phyloP scores from a whole-genome alignment of 495 filamentous ascomycete species.

The Penicillium manginii region DNA sequence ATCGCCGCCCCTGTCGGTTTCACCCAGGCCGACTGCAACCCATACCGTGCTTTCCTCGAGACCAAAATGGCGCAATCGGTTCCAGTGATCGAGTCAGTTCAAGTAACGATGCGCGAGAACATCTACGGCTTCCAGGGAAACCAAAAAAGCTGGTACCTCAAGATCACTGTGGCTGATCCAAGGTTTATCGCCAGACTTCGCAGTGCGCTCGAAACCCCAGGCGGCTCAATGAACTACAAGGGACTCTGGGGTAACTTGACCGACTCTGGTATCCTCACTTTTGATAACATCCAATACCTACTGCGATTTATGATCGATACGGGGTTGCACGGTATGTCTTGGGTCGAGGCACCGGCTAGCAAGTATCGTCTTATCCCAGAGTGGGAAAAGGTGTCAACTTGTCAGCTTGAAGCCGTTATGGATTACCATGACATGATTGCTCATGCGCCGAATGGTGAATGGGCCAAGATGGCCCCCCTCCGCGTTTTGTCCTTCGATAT shows the following conservation, averaged over 20 bases:
- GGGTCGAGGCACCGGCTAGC: slow-evolving; percentile 82
- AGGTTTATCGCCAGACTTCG: slow-evolving; percentile 77
- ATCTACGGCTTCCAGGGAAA: slow-evolving; percentile 94
- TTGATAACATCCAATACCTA: slow-evolving; percentile 93
- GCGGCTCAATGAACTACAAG: slow-evolving; percentile 75
- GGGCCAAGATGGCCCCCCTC: slow-evolving; percentile 97
- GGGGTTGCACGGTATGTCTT: slow-evolving; percentile 92
- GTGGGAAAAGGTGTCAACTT: slow-evolving; percentile 76
- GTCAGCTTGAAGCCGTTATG: slow-evolving; percentile 89
- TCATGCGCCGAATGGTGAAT: slow-evolving; percentile 89
- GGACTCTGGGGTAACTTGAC: slow-evolving; percentile 75
- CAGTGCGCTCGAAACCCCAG: slow-evolving; percentile 68
- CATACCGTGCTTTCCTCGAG: slow-evolving; percentile 79
- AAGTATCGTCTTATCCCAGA: slow-evolving; percentile 69
- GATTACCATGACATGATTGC: slow-evolving; percentile 83
- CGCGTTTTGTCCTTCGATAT: slow-evolving; percentile 97
- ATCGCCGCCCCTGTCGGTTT: slow-evolving; percentile 87
- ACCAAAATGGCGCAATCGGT: slow-evolving; percentile 65
- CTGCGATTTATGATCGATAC: slow-evolving; percentile 98
- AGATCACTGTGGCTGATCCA: slow-evolving; percentile 88
- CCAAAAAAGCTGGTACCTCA: slow-evolving; percentile 86
- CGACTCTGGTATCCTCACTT: slow-evolving; percentile 77
- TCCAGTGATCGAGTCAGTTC: slow-evolving; percentile 70
- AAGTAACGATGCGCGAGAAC: slow-evolving; percentile 81
- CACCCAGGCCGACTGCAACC: slow-evolving; percentile 70